Base-by-base conservation (phyloP, 768 basidiomycete species). In the Gyrodon lividus region DNA sequence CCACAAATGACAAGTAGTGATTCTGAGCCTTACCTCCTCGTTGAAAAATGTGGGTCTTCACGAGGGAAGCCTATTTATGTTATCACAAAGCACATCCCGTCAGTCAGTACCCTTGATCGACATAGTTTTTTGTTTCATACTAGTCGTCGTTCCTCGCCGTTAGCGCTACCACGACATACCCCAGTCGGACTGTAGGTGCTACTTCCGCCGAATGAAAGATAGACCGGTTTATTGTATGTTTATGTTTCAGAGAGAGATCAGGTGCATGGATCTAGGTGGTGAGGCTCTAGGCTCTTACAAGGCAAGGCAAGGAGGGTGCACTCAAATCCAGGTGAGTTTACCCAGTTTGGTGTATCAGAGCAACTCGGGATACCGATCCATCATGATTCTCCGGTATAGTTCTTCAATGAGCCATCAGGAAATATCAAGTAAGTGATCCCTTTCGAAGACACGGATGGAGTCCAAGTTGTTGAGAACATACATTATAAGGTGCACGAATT, bases 11-110 rank as follows among this genome's bases (percentile, higher is more conserved):
- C 63, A 42, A 48, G 55, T 47, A 51, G 24, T 38, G 53, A 64
- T 24, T 37, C 54, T 52, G 67, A 69, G 50, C 74, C 72, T 37
- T 68, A 69, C 50, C 70, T 73, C 42, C 62, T 75, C 47, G 69
- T 73, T 28, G 72, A 73, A 59, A 75, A 74, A 58, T 73, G 72
- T 50, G 72, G 72, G 9, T 69, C 74, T 31, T 68, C 68, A 26
- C 66, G 73, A n/a, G 72, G 74, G 41, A 70, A 65, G 45, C 72
- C 72, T 44, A 74, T 73, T 56, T 73, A 73, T 49, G 72, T 73
- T 56, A 75, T 73, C 61, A 73, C 72, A 17, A 74, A 73, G 58
- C 57, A 73, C 42, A 70, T 59, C 33, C 74, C 72, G 74, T 74
- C 54, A 73, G 72, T 74, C 24, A 43, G 38, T 46, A 35, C 39